These are phyloP conservation scores for Peronosclerospora sorghi DNA, from an alignment of 352 stramenopile species.

Conservation along the genomic window DNA sequence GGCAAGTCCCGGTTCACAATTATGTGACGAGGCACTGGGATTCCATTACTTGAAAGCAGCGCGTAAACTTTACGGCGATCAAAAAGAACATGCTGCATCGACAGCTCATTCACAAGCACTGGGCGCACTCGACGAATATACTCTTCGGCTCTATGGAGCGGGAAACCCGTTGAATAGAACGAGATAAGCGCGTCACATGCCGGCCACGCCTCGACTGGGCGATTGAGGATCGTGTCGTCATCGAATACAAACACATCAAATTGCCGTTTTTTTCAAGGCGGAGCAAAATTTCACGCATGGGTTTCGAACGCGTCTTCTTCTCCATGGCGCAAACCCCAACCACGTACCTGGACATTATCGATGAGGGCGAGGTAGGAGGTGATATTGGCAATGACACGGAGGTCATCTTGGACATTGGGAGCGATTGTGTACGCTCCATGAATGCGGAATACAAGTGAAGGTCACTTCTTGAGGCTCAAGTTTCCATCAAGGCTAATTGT, in stretches of 20 bases:
- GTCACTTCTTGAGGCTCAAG: not conserved
- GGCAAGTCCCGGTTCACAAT: constrained; percentile 91
- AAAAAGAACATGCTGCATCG: constrained; percentile 93
- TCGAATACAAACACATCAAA: constrained; percentile 98
- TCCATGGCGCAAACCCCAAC: constrained; percentile 98
- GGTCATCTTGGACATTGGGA: constrained; percentile 6
- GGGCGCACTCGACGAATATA: constrained; percentile 94
- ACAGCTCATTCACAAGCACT: constrained; percentile 96
- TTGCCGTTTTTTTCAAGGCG: constrained; percentile 86
- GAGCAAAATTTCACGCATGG: constrained; percentile 94
- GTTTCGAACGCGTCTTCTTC: constrained; percentile 96
- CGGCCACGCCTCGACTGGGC: constrained; percentile 91
- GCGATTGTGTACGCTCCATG: constrained; percentile 25
- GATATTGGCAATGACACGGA: constrained; percentile 5
- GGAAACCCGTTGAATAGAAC: constrained; percentile 98
- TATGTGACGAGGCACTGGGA: constrained; percentile 94
- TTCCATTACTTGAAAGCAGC: constrained; percentile 88
- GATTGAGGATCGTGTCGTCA: constrained; percentile 92
- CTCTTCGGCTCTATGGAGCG: constrained; percentile 92
- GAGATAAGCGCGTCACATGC: constrained; percentile 96
- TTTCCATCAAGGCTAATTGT: not conserved
- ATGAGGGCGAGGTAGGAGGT: constrained; percentile 8
- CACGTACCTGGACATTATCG: constrained; percentile 50
- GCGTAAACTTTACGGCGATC: constrained; percentile 95
- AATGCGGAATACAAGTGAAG: constrained; percentile 10